Conservation (phyloP, 1,284 basidiomycete genomes). For the Sporisorium exsertum region DNA sequence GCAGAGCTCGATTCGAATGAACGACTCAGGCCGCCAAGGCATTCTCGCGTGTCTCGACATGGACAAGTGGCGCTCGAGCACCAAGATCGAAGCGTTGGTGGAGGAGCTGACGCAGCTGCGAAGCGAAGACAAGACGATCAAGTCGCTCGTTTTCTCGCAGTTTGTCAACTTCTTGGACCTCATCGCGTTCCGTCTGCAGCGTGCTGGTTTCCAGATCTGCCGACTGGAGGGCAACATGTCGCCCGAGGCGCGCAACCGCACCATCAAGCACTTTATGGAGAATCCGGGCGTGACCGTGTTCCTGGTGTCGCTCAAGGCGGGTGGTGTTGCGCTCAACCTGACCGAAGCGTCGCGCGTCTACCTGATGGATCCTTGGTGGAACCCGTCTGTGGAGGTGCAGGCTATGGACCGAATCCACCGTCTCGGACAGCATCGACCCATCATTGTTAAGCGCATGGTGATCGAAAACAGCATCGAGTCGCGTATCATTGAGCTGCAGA, state of each 20-base stretch:
- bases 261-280: conserved; percentile 94
- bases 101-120: conserved; percentile 91
- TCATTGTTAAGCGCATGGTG: conserved; percentile 91
- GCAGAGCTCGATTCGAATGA: conserved; percentile 71
- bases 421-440: conserved; percentile 89
- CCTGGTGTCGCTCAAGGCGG: conserved; percentile 92
- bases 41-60: conserved; percentile 91
- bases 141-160: conserved; percentile 95
- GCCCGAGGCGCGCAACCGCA: conserved; percentile 92
- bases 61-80: conserved; percentile 89
- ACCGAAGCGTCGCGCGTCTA: conserved; percentile 68
- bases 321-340: conserved; percentile 80
- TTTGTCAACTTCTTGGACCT: conserved; percentile 84
- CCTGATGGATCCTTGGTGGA: conserved; percentile 69
- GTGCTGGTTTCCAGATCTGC: conserved; percentile 87
- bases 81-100: conserved; percentile 95
- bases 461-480: conserved; percentile 97
- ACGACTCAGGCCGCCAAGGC: conserved; percentile 80
- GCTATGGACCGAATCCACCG: conserved; percentile 93
- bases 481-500: conserved; percentile 87
- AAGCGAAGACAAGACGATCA: conserved; percentile 87
- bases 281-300: conserved; percentile 95
- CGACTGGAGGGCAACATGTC: conserved; percentile 97
- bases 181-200: conserved; percentile 91
- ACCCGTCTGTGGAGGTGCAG: conserved; percentile 72